Percentiles rank a stretch among this genome's conserved stretches.
These are phyloP conservation scores for Solanum medicagineum DNA, from an alignment of 257 asterid species.

Conservation along the genomic window DNA sequence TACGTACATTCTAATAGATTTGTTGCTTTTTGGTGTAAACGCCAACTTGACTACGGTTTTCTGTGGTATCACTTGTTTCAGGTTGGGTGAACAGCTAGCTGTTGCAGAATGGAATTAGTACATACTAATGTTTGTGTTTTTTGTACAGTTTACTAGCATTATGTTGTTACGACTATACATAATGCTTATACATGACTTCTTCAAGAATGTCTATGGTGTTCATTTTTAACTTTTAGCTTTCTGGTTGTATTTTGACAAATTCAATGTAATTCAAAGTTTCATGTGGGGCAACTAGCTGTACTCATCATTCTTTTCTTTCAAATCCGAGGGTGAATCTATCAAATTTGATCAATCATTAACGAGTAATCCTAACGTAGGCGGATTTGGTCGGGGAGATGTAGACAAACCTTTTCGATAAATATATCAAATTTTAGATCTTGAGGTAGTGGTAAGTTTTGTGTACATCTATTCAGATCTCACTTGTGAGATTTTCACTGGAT, in stretches of 20 bases:
- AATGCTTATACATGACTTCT: neutral
- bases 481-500: no score
- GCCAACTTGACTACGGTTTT: neutral
- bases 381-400: no score
- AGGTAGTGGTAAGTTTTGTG: no score
- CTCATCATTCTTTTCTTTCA: neutral
- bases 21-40: neutral
- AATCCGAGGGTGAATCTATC: neutral
- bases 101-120: neutral
- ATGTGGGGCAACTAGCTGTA: neutral
- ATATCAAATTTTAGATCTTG: no score
- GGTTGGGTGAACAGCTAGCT: neutral
- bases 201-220: neutral
- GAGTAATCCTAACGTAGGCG: no score
- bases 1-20: neutral
- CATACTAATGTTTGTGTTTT: neutral
- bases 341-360: no score
- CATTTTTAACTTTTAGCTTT: neutral
- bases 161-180: neutral
- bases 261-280: neutral
- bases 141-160: neutral
- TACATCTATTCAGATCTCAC: no score
- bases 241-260: neutral
- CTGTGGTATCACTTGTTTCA: neutral
- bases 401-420: no score